Base-by-base conservation (phyloP, 2,329 filamentous ascomycete genomes). In the Aspergillus aculeatus region DNA sequence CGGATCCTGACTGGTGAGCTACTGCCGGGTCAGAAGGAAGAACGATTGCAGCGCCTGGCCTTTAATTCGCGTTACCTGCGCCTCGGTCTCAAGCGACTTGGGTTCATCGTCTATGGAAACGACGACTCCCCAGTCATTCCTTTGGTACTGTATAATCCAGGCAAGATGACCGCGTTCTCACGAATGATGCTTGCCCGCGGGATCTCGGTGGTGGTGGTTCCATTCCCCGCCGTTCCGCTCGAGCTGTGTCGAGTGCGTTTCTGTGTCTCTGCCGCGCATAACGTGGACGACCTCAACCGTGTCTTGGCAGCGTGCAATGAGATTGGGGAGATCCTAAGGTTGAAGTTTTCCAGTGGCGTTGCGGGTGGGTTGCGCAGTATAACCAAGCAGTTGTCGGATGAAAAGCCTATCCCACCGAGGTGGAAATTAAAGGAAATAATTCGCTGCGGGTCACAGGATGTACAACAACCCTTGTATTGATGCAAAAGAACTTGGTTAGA, bases 51-150 rank as follows among this genome's bases (percentile, higher is more conserved):
- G 79, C 89, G 95, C 68, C 90, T 99, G 67, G 93, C 94, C 52
- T 99, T 98, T 84, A 99, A 99, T 84, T 97, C 93, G 21, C 89
- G 95, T 50, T 99, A 99, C 75, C 90, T 99, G n/a, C 91, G 95
- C 61, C 87, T 99, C 26, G 95, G 95, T 66, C 86, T 99, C 71
- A 99, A 98, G 84, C 91, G 95, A 68, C 88, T 99, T 54, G 95
- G 95, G 52, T 93, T 92, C 80, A 99, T 99, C 72, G 89, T 97
- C 57, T 97, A 96, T 73, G 95, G 95, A 62, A 92, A 98, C 75
- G 95, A 99, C 73, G 95, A 99, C 79, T 97, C 93, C 4, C 95
- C 95, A 58, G 98, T 99, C 69, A 92, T 99, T 68, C 95, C 95
- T 56, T 78, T 99, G 66, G 85, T 96, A 71, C 87, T 99, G 26